Evolutionary conservation across 2,329 filamentous ascomycete species (phyloP), one percentile per base, ranked within the genome.

Genomic region (Ploettnerulaceae sp.): DNA sequence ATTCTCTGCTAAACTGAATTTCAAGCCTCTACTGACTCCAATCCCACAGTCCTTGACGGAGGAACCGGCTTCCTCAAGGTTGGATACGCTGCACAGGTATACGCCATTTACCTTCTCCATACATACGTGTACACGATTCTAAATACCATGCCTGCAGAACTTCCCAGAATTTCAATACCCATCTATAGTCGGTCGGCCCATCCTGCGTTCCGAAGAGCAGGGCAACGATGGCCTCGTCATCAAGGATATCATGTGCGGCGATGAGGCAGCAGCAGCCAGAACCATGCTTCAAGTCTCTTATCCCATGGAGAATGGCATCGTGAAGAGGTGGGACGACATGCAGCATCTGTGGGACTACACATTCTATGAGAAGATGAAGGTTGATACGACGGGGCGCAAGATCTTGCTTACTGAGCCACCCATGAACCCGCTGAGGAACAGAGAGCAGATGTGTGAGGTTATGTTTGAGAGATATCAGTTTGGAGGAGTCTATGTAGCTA

Each of bases 241-340:
- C 70, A 97, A 96, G 78, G 93, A 98, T 73, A 96, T 98, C 67
- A 98, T 98, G 93, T 97, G 91, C 71, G 93, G 93, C 67, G 93
- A 98, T 72, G 91, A 98, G 72, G 93, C 93, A 39, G 90, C 93
- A 12, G 89, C 89, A 44, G 91, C 93, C 57, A 83, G 93, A 63
- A 95, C 87, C 53, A 95, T 96, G 89, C 82, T 98, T 52, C 93
- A 98, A 70, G 94, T 98, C 65, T 95, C 86, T 69, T 98, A 98
- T 68, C 93, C 93, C 60, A 98, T 98, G 93, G 93, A 98, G 70
- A 98, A 98, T 68, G 93, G 93, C 62, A 97, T 98, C 63, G 89
- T 98, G 58, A 97, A 96, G 79, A 90, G 89, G 66, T 98, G 93
- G 93, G 93, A 98, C 61, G 93, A 98, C 69, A 98, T 98, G 93